Percentiles rank a stretch among this genome's conserved stretches.
phyloP scores from a whole-genome alignment of 768 basidiomycete species.

The Agrocybe praecox region DNA sequence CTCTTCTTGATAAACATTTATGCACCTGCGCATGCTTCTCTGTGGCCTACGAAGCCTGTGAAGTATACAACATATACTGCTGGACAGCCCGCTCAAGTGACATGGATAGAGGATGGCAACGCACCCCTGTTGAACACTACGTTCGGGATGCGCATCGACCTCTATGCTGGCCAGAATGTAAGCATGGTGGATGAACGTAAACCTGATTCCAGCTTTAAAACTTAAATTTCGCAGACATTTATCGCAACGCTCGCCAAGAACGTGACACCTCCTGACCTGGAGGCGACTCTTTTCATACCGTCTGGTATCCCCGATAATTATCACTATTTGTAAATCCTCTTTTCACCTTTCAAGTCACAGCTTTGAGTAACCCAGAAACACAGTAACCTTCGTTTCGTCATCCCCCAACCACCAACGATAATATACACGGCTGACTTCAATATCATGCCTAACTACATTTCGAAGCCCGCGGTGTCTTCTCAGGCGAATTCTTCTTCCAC shows the following conservation, averaged over 20 bases:
- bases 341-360: background rate
- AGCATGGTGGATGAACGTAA: constrained; percentile 11
- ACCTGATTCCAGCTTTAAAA: background rate
- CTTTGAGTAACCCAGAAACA: background rate
- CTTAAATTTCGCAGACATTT: constrained; percentile 20
- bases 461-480: constrained; percentile 3
- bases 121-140: constrained; percentile 43
- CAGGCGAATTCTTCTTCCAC: background rate
- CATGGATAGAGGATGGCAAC: constrained; percentile 52
- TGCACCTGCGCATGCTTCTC: constrained; percentile 26
- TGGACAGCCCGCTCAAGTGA: constrained; percentile 42
- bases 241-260: constrained; percentile 44
- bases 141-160: constrained; percentile 44
- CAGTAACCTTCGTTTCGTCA: constrained; percentile 38
- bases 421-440: constrained; percentile 57
- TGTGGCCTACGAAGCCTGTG: constrained; percentile 56
- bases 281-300: constrained; percentile 35
- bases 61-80: constrained; percentile 44
- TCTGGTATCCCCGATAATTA: constrained; percentile 22
- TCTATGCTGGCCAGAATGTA: constrained; percentile 48
- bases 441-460: constrained; percentile 30
- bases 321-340: constrained; percentile 30
- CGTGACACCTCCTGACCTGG: constrained; percentile 37
- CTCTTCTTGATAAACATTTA: background rate
- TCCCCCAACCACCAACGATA: constrained; percentile 26